A percentile compares a stretch with the other conserved stretches of the same genome.
Evolutionary conservation across 1,284 basidiomycete genomes (phyloP).

Genomic region (Irpex sp.): DNA sequence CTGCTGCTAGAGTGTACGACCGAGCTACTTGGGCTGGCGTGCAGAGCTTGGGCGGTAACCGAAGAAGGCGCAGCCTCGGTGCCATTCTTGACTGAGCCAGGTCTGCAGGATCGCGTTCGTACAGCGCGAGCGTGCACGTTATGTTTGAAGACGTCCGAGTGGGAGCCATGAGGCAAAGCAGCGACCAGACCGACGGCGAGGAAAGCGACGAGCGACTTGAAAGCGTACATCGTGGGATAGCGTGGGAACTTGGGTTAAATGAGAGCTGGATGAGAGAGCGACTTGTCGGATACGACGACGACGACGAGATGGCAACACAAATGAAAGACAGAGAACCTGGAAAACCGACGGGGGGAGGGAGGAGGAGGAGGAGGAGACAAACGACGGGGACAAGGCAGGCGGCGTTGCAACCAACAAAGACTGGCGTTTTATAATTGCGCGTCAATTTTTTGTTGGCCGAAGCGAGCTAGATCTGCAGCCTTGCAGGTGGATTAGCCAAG

Average conservation of each 20-base stretch:
- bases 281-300: background rate
- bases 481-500: background rate
- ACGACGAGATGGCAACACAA: background rate
- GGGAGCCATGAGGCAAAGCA: conserved; percentile 7
- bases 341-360: background rate
- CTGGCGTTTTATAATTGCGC: background rate
- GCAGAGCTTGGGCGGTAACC: background rate
- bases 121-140: conserved; percentile 6
- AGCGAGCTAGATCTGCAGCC: background rate
- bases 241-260: background rate
- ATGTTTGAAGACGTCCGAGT: conserved; percentile 1
- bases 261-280: conserved; percentile 11
- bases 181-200: conserved; percentile 18
- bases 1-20: background rate
- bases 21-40: background rate
- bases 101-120: conserved; percentile 10
- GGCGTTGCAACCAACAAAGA: background rate
- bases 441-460: background rate
- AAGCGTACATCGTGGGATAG: conserved; percentile 18
- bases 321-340: background rate
- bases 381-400: background rate
- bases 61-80: background rate
- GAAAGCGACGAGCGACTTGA: conserved; percentile 21
- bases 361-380: background rate
- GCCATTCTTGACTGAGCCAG: conserved; percentile 1